These are phyloP conservation scores for Cryptococcus depauperatus DNA, from an alignment of 1,284 basidiomycete genomes.

Conservation along the genomic window DNA sequence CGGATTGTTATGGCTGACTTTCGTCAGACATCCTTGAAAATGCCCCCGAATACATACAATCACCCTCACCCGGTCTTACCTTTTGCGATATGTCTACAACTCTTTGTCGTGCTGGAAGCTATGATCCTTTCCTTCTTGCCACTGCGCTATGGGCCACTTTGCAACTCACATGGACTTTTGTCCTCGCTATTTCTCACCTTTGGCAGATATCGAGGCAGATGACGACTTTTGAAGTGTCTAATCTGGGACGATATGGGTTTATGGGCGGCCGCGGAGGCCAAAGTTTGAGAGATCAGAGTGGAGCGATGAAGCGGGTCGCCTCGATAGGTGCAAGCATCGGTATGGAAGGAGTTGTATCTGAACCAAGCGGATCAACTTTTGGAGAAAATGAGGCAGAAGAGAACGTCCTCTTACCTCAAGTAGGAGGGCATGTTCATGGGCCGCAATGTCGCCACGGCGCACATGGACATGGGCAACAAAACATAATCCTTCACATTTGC, in stretches of 20 bases:
- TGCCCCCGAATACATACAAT: conserved; percentile 44
- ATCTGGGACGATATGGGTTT: conserved; percentile 88
- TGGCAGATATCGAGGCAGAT: conserved; percentile 92
- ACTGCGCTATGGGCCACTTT: conserved; percentile 77
- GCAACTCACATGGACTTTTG: conserved; percentile 84
- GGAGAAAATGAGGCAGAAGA: conserved; percentile 19
- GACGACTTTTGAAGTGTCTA: conserved; percentile 93
- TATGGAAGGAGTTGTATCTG: conserved; percentile 28
- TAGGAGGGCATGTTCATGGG: conserved; percentile 22
- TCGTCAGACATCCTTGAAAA: conserved; percentile 41
- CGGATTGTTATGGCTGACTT: neutral
- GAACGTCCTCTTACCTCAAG: conserved; percentile 9
- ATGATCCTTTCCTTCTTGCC: conserved; percentile 76
- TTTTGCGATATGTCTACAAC: conserved; percentile 59
- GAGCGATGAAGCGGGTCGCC: conserved; percentile 36
- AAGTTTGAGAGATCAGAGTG: conserved; percentile 42
- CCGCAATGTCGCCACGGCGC: conserved; percentile 22
- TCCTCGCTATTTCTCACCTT: conserved; percentile 75
- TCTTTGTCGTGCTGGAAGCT: conserved; percentile 56
- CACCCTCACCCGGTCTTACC: conserved; percentile 46
- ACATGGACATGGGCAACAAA: conserved; percentile 29
- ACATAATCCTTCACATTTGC: conserved; percentile 36
- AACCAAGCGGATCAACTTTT: conserved; percentile 9
- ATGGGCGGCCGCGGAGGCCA: conserved; percentile 83
- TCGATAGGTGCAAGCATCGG: conserved; percentile 35